Evolutionary conservation across 176 grass and related monocot genomes (phyloP), one percentile per base, ranked within the genome.

Genomic region (Oryza meyeriana): DNA sequence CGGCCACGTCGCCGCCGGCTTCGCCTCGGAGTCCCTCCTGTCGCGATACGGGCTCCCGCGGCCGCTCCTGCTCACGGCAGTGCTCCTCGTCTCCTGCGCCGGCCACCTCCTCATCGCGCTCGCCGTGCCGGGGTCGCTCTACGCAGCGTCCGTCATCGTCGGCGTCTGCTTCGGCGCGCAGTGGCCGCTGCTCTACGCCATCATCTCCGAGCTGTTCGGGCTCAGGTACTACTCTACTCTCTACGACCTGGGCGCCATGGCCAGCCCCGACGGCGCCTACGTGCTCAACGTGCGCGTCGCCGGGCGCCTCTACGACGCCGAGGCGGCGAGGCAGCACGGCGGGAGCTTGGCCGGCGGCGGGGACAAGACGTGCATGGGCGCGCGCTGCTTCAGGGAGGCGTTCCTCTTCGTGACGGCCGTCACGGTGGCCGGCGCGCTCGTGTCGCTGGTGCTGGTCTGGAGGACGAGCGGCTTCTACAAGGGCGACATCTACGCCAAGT

Each of bases 141-240:
- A 94, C 84, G 59, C 79, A 12, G 88, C 92, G 3, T 94, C 95
- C 0, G 90, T 98, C 4, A 79, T 98, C 83, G 76, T 91, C 70
- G 90, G 95, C 11, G 89, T 98, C 92, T 91, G 88, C 89, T 98
- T 98, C 84, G 95, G 92, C 12, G 95, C 95, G 50, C 92, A 94
- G 71, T 94, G 90, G 88, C 95, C 95, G 14, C 88, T 98, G 32
- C 65, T 80, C 6, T 58, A 58, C 45, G 78, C 78, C 64, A n/a
- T 55, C 78, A 8, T 80, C 64, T 80, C 64, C 44, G 64, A 80
- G 77, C 42, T 80, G 29, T 80, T 80, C 64, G 64, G 77, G 29
- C 77, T 69, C 29, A 5, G 0, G 75, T 45, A 45, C 42, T 45
- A 45, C 42, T 45, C 42, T 11, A 45, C 42, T 12, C 42, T 45